Evolutionary conservation across 805 yeast species (phyloP).

Genomic region (Pichia kluyveri): DNA sequence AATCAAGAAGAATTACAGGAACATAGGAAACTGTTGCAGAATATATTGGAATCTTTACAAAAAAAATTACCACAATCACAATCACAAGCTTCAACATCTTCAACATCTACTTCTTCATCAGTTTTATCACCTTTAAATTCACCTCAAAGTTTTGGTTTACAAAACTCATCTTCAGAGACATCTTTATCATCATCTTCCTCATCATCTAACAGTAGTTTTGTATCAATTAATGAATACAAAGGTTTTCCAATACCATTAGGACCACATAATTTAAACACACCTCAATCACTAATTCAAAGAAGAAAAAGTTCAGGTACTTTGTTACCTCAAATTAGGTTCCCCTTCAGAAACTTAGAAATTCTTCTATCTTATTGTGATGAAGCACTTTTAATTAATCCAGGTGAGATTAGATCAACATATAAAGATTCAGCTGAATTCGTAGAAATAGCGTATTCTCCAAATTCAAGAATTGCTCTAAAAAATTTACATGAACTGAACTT

Average conservation of each 20-base stretch:
- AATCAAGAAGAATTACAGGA: slow-evolving; percentile 72
- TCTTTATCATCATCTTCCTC: slow-evolving; percentile 10
- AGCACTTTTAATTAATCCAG: slow-evolving; percentile 65
- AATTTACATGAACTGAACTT: slow-evolving; percentile 29
- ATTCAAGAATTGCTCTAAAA: slow-evolving; percentile 47
- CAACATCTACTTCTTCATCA: slow-evolving; percentile 6
- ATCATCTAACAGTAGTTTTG: slow-evolving; percentile 9
- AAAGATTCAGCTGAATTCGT: slow-evolving; percentile 17
- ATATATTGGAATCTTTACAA: slow-evolving; percentile 33
- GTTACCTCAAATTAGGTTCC: slow-evolving; percentile 39
- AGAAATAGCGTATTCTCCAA: slow-evolving; percentile 44
- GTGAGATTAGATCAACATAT: slow-evolving; percentile 36
- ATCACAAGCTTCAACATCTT: slow-evolving; percentile 22
- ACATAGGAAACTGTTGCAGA: slow-evolving; percentile 45
- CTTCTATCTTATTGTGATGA: slow-evolving; percentile 62
- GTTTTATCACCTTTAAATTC: not conserved
- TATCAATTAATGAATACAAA: slow-evolving; percentile 41
- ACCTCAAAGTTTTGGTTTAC: not conserved
- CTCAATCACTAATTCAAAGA: slow-evolving; percentile 18
- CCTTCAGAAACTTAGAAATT: slow-evolving; percentile 50
- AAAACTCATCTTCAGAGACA: not conserved
- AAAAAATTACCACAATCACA: slow-evolving; percentile 12
- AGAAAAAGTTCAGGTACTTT: slow-evolving; percentile 34
- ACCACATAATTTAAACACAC: slow-evolving; percentile 9
- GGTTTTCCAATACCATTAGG: slow-evolving; percentile 38